These are phyloP conservation scores for Cryptococcus amylolentus DNA, from an alignment of 1,284 basidiomycete species.

Conservation along the genomic window DNA sequence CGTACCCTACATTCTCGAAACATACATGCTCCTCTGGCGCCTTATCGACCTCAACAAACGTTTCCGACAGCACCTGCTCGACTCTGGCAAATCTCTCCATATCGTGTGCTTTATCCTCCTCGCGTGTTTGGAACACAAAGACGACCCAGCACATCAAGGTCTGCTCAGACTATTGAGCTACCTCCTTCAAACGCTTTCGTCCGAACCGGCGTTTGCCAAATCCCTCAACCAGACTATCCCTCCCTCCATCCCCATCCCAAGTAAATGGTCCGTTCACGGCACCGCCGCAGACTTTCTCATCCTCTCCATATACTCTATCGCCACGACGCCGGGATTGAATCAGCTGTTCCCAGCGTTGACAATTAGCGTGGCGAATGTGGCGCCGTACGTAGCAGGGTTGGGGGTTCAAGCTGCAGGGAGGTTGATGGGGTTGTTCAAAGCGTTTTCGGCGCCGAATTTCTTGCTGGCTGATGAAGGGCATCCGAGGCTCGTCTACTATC, in stretches of 20 bases:
- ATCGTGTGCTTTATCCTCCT: slow-evolving; percentile 72
- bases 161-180: slow-evolving; percentile 85
- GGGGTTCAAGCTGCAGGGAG: slow-evolving; percentile 76
- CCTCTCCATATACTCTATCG: slow-evolving; percentile 81
- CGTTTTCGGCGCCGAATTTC: slow-evolving; percentile 84
- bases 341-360: slow-evolving; percentile 87
- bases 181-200: slow-evolving; percentile 84
- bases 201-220: slow-evolving; percentile 70
- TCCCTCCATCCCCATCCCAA: slow-evolving; percentile 59
- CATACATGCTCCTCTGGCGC: slow-evolving; percentile 82
- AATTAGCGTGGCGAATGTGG: slow-evolving; percentile 80
- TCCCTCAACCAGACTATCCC: slow-evolving; percentile 56
- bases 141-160: slow-evolving; percentile 88
- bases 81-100: slow-evolving; percentile 72
- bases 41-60: slow-evolving; percentile 90
- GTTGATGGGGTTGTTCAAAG: slow-evolving; percentile 79
- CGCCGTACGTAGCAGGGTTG: slow-evolving; percentile 78
- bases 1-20: slow-evolving; percentile 74
- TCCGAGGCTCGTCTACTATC: slow-evolving; percentile 84
- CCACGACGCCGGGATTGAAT: slow-evolving; percentile 80
- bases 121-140: slow-evolving; percentile 78
- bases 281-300: slow-evolving; percentile 73
- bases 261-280: slow-evolving; percentile 71
- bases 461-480: slow-evolving; percentile 89
- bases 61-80: slow-evolving; percentile 74